A percentile compares a stretch with the other conserved stretches of the same genome.
These are phyloP conservation scores for Lyophyllum atratum DNA, from an alignment of 768 basidiomycete species.

Conservation along the genomic window DNA sequence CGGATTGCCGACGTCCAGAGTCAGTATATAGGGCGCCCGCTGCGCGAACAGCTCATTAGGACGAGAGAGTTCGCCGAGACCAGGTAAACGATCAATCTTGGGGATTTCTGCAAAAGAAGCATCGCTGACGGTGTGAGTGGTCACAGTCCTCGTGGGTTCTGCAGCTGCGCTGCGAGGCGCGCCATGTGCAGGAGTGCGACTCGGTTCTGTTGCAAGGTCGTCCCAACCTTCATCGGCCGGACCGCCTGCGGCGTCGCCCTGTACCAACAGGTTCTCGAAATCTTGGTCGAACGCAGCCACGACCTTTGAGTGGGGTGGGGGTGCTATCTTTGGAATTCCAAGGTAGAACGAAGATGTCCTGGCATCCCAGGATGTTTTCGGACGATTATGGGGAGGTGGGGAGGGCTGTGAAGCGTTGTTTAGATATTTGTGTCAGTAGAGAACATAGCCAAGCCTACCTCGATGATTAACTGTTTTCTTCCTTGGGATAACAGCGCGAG, in stretches of 20 bases:
- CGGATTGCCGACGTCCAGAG: constrained; percentile 28
- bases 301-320: constrained; percentile 25
- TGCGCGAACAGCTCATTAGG: constrained; percentile 34
- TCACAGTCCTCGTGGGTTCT: not conserved
- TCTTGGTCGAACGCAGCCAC: constrained; percentile 35
- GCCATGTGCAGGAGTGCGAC: not conserved
- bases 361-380: constrained; percentile 29
- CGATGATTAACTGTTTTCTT: constrained; percentile 26
- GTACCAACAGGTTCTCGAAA: constrained; percentile 31
- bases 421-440: not conserved
- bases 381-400: constrained; percentile 18
- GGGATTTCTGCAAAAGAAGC: constrained; percentile 5
- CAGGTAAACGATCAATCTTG: constrained; percentile 24
- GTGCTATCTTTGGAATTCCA: constrained; percentile 31
- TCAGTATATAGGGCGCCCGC: constrained; percentile 32
- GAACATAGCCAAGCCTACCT: constrained; percentile 20
- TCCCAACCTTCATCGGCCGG: constrained; percentile 34
- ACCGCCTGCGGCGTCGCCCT: constrained; percentile 1
- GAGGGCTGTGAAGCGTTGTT: constrained; percentile 17
- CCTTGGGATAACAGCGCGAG: constrained; percentile 23
- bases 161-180: not conserved
- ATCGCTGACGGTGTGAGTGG: not conserved
- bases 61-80: constrained; percentile 29
- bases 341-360: constrained; percentile 30
- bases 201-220: constrained; percentile 23